Evolutionary conservation across 2,329 filamentous ascomycete species (phyloP).

Genomic region (Chaetothyriales sp.): DNA sequence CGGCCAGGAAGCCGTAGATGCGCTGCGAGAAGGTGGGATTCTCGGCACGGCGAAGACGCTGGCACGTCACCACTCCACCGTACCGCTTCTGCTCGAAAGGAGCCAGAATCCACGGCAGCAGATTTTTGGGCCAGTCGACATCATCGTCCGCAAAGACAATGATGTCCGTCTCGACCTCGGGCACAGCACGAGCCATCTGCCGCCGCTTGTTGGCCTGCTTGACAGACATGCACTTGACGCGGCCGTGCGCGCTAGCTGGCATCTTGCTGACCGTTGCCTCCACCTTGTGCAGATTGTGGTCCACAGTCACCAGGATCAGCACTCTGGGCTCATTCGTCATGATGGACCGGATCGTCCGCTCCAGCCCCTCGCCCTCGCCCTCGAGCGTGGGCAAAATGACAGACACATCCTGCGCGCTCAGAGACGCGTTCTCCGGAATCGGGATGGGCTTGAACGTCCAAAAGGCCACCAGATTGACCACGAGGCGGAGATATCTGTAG

Average conservation of each 20-base stretch:
- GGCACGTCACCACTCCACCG: slow-evolving; percentile 84
- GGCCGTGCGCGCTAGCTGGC: slow-evolving; percentile 25
- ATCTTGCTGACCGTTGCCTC: slow-evolving; percentile 44
- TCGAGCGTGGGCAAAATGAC: slow-evolving; percentile 90
- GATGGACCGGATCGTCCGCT: slow-evolving; percentile 55
- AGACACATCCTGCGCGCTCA: slow-evolving; percentile 73
- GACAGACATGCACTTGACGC: slow-evolving; percentile 37
- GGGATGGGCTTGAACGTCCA: slow-evolving; percentile 78
- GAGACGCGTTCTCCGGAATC: slow-evolving; percentile 65
- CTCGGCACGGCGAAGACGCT: slow-evolving; percentile 62
- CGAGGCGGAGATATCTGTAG: slow-evolving; percentile 72
- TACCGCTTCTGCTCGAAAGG: slow-evolving; percentile 74
- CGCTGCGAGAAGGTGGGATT: slow-evolving; percentile 45
- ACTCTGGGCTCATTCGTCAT: slow-evolving; percentile 45
- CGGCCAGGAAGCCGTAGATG: slow-evolving; percentile 79
- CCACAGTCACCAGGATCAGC: slow-evolving; percentile 76
- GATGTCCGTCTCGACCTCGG: slow-evolving; percentile 67
- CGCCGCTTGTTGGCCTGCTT: slow-evolving; percentile 87
- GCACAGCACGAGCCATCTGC: slow-evolving; percentile 83
- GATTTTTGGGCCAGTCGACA: slow-evolving; percentile 76
- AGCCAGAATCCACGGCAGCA: slow-evolving; percentile 82
- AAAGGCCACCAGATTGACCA: slow-evolving; percentile 74
- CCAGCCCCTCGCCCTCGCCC: slow-evolving; percentile 69
- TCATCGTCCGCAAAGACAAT: slow-evolving; percentile 93
- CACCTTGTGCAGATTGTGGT: slow-evolving; percentile 59